Base-by-base conservation (phyloP, 441 rosid species). In the Rhodomyrtus psidioides region DNA sequence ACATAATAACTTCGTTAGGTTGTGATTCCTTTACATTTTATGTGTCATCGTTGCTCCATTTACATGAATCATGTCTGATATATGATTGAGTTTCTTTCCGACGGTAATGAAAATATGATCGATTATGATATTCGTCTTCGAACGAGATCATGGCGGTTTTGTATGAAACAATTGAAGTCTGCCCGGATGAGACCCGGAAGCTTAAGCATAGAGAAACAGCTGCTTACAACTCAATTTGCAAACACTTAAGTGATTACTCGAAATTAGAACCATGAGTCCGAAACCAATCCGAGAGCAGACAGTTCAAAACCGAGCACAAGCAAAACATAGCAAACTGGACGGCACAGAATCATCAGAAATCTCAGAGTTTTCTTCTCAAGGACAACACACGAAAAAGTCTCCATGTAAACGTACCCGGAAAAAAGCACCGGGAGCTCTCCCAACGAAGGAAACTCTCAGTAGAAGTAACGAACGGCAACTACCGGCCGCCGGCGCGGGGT, bases 401-500 rank as follows among this genome's bases (percentile, higher is more conserved):
- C 51, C 1, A 9, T 7, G 7, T 12, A 56, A 56, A 23, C n/a
- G 27, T 9, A 56, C 59, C n/a, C 59, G 6, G 2, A 56, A 9
- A 3, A 24, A 56, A 24, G 59, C 59, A 23, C 59, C n/a, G 0
- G 27, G 79, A 10, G 49, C 3, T 39, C n/a, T 34, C 26, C 56
- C 24, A 42, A 65, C 10, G 8, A 49, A 1, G 49, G 49, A 10
- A 34, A 65, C 12, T 34, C 79, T 65, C 79, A 65, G 15, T 21
- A 34, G n/a, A 0, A 0, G 9, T 10, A 34, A 65, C 49, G 26
- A 21, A 21, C 0, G 4, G 4, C 49, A 39, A 70, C 1, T 12
- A 21, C 1, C 1, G 9, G 16, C n/a, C n/a, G 79, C 49, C 51
- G 49, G 49, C 51, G 51, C 1, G 79, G 79, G 21, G 79, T 70